A percentile compares a stretch with the other conserved stretches of the same genome.
phyloP scores from a whole-genome alignment of 2,329 filamentous ascomycete genomes.

The Penicillium psychrosexuale region DNA sequence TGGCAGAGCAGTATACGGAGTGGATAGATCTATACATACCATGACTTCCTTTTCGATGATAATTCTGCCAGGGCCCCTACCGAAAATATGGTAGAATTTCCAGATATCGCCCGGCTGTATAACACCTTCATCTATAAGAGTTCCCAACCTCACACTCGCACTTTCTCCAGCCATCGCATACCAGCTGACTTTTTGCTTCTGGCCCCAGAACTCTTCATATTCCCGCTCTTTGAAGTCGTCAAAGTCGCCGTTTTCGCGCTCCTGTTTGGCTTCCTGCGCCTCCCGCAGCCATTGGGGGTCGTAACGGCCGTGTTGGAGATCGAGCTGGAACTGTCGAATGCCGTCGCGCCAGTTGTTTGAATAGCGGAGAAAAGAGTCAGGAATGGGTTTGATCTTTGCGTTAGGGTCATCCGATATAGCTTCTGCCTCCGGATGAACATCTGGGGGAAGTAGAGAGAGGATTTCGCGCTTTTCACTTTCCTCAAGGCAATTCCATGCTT shows the following conservation, averaged over 20 bases:
- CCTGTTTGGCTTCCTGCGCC: conserved; percentile 52
- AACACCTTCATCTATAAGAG: conserved; percentile 35
- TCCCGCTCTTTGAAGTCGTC: conserved; percentile 56
- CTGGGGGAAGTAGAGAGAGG: conserved; percentile 38
- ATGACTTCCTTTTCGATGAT: conserved; percentile 44
- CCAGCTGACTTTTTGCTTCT: conserved; percentile 46
- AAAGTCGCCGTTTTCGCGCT: conserved; percentile 54
- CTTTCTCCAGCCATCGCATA: conserved; percentile 42
- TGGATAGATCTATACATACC: conserved; percentile 25
- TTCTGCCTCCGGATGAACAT: conserved; percentile 39
- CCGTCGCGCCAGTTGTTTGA: conserved; percentile 52
- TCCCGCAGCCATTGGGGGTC: conserved; percentile 57
- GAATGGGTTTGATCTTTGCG: conserved; percentile 38
- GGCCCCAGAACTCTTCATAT: conserved; percentile 57
- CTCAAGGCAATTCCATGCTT: conserved; percentile 43
- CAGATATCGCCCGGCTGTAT: conserved; percentile 43
- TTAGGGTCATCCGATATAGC: conserved; percentile 28
- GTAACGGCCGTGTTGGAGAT: conserved; percentile 55
- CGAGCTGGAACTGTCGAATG: conserved; percentile 54
- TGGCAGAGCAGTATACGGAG: neutral
- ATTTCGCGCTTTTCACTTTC: conserved; percentile 44
- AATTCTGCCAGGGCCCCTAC: conserved; percentile 25
- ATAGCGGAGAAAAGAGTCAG: conserved; percentile 43
- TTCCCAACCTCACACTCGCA: conserved; percentile 39
- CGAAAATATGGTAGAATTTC: conserved; percentile 36